Conservation (phyloP, 176 grass and related monocot species). For the Musa itinerans region DNA sequence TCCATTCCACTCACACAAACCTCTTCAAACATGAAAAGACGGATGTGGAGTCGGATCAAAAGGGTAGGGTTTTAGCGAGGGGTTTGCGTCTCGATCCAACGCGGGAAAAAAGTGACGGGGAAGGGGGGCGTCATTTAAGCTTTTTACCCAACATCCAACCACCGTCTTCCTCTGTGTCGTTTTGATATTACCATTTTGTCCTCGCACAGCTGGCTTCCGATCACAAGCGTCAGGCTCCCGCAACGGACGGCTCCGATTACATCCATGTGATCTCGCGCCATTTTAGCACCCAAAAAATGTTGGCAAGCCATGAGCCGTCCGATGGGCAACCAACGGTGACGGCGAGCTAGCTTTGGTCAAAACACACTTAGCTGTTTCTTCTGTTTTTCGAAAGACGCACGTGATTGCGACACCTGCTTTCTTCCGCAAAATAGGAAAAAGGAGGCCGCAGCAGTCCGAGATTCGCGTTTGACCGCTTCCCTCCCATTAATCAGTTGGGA, state of each 20-base stretch:
- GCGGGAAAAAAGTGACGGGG: neutral
- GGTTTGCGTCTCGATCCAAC: neutral
- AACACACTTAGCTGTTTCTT: no score
- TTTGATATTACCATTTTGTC: neutral
- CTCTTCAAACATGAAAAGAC: neutral
- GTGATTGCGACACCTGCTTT: no score
- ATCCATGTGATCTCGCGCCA: neutral
- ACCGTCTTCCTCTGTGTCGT: neutral
- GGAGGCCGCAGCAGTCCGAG: no score
- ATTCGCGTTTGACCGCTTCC: no score
- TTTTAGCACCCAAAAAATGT: no score
- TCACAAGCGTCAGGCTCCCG: neutral
- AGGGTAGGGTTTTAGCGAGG: neutral
- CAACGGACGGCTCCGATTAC: neutral
- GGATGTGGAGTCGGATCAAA: neutral
- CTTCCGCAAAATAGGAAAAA: no score
- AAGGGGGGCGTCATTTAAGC: neutral
- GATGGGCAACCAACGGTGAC: neutral
- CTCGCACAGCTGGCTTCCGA: neutral
- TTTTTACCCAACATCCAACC: neutral
- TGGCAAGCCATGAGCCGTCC: neutral
- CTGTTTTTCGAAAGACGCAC: no score
- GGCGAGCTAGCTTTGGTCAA: neutral
- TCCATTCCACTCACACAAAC: neutral
- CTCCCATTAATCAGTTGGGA: neutral